phyloP scores from a whole-genome alignment of 805 yeast genomes.

The Sugiyamaella lignohabitans region DNA sequence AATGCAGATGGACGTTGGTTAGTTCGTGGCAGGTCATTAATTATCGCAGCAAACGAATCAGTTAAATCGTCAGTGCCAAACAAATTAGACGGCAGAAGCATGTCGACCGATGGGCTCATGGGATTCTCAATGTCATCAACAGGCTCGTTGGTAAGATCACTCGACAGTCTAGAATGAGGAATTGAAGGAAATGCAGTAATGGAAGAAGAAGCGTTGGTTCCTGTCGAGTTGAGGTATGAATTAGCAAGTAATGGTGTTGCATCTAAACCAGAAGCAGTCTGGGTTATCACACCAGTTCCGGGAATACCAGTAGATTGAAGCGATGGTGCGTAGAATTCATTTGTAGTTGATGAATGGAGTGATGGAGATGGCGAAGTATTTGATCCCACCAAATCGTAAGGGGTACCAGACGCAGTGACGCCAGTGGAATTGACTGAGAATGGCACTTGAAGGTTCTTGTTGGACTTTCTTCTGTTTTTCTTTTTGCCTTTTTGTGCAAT shows the following conservation, averaged over 20 bases:
- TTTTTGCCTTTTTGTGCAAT: constrained; percentile 9
- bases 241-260: too few species aligned
- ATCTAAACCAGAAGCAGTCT: not conserved
- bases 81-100: constrained; percentile 34
- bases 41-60: constrained; percentile 19
- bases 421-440: not conserved
- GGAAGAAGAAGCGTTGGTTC: not conserved
- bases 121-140: constrained; percentile 25
- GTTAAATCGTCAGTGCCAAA: constrained; percentile 24
- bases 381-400: not conserved
- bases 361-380: not conserved
- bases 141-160: not conserved
- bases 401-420: not conserved
- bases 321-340: not conserved
- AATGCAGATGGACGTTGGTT: constrained; percentile 13
- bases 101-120: constrained; percentile 32
- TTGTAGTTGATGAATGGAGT: not conserved
- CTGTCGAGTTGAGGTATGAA: too few species aligned
- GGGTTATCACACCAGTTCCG: not conserved
- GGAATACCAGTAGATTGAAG: not conserved
- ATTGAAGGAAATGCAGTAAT: not conserved
- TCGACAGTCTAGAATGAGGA: not conserved
- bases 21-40: constrained; percentile 13
- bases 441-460: constrained; percentile 3
- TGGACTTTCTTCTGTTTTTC: constrained; percentile 5